phyloP scores from a whole-genome alignment of 2,329 filamentous ascomycete genomes.

The Fusarium torulosum region DNA sequence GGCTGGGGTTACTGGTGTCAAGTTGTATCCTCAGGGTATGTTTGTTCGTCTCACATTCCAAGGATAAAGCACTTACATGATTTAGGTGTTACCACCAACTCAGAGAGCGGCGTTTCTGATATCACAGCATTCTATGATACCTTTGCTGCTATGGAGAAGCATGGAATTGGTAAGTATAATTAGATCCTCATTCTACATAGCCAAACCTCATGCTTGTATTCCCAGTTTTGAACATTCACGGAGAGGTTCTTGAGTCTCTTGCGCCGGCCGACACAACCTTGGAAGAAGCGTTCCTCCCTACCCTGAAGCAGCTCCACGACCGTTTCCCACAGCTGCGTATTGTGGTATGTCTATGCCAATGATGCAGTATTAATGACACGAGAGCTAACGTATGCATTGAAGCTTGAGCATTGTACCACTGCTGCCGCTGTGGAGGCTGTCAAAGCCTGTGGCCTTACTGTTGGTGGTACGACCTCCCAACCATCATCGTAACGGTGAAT shows the following conservation, averaged over 20 bases:
- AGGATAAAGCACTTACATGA: slow-evolving; percentile 26
- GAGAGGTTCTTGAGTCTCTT: slow-evolving; percentile 73
- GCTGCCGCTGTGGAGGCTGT: slow-evolving; percentile 84
- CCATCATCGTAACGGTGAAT: background rate
- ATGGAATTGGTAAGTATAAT: slow-evolving; percentile 65
- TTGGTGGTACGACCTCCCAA: slow-evolving; percentile 63
- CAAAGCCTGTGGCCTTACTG: slow-evolving; percentile 78
- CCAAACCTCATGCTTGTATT: slow-evolving; percentile 7
- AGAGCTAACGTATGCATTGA: slow-evolving; percentile 1
- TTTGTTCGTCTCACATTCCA: background rate
- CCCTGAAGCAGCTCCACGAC: slow-evolving; percentile 77
- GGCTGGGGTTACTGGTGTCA: slow-evolving; percentile 78
- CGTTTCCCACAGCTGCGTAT: slow-evolving; percentile 80
- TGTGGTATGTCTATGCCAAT: slow-evolving; percentile 53
- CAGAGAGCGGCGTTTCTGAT: slow-evolving; percentile 75
- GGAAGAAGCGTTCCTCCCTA: slow-evolving; percentile 79
- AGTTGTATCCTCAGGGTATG: slow-evolving; percentile 72
- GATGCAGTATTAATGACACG: background rate
- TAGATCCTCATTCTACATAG: background rate
- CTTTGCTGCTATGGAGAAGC: slow-evolving; percentile 89
- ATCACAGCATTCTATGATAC: slow-evolving; percentile 80
- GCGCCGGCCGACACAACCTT: slow-evolving; percentile 62
- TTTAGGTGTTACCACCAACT: slow-evolving; percentile 73
- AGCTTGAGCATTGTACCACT: slow-evolving; percentile 88
- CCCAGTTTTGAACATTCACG: slow-evolving; percentile 87